Base-by-base conservation (phyloP, 2,329 filamentous ascomycete genomes). In the Helminthosporium solani region DNA sequence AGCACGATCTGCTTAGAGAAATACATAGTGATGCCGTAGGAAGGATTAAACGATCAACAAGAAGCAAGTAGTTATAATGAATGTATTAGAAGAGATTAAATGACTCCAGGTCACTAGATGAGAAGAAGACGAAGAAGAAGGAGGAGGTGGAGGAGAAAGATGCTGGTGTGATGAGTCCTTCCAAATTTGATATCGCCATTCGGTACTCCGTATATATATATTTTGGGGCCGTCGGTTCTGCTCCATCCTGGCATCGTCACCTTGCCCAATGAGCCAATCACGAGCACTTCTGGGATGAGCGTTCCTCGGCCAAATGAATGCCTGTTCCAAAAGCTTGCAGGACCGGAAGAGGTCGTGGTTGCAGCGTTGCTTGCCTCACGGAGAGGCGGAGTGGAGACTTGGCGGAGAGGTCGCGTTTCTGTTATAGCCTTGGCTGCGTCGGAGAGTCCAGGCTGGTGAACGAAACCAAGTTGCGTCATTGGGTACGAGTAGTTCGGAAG, bases 1-100 rank as follows among this genome's bases (percentile, higher is more conserved):
- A 67, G 44, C 34, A 59, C 50, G 47, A 60, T 40, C 43, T 53
- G 50, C 45, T 58, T 55, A 39, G 58, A 53, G 52, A 64, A 61
- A 25, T 61, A 49, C 64, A 67, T 67, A 2, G 44, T 62, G 48
- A 38, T 14, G 31, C 25, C 34, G 33, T 41, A 43, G 36, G 20
- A 47, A 39, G 30, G 16, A 44, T 30, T 43, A 34, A 38, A 25
- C 16, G 23, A 44, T 31, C 5, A 25, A 9, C 9, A 25, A 25
- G n/a, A 25, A 9, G 9, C 23, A 25, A 25, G 5, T 6, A 25
- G 28, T 14, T 31, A 14, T 8, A 31, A 12, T 33, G 37, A 30
- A 30, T 34, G 36, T 34, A 45, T 45, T 45, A 45, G 23, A 40
- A 8, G 20, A 5, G 14, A 31, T 7, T 31, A 31, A 5, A 31